A percentile compares a stretch with the other conserved stretches of the same genome.
These are phyloP conservation scores for Kockovaella imperatae DNA, from an alignment of 768 basidiomycete species.

Conservation along the genomic window DNA sequence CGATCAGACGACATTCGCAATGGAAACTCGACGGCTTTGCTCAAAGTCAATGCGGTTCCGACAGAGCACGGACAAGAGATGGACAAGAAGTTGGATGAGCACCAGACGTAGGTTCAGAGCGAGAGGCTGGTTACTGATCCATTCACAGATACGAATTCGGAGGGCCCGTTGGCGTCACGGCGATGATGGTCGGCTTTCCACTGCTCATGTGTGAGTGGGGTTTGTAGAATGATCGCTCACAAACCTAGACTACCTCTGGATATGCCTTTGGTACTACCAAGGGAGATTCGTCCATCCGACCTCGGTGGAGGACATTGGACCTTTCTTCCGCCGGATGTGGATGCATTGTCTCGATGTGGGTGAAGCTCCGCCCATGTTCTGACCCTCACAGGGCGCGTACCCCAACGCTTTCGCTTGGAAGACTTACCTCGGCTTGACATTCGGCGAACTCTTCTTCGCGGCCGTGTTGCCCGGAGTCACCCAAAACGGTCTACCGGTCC, in stretches of 20 bases:
- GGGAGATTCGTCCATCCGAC: constrained; percentile 66
- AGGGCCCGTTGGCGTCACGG: constrained; percentile 79
- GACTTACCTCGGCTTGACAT: constrained; percentile 79
- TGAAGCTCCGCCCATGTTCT: constrained; percentile 6
- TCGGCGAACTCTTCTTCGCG: constrained; percentile 83
- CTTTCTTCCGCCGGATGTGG: constrained; percentile 78
- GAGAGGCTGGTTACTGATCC: background rate
- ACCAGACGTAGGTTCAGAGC: constrained; percentile 51
- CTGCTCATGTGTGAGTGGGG: constrained; percentile 73
- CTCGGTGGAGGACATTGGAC: constrained; percentile 61
- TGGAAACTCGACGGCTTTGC: constrained; percentile 18
- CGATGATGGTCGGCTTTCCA: constrained; percentile 92
- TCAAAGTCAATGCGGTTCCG: constrained; percentile 27
- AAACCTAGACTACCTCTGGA: constrained; percentile 74
- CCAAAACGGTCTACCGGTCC: constrained; percentile 81
- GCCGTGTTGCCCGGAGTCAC: constrained; percentile 82
- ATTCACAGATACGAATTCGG: constrained; percentile 81
- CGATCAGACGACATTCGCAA: constrained; percentile 21
- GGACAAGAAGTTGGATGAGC: constrained; percentile 67
- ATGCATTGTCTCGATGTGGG: constrained; percentile 69
- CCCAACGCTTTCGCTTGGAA: constrained; percentile 83
- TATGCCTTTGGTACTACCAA: constrained; percentile 92
- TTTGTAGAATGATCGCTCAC: background rate
- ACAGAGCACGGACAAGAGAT: constrained; percentile 66
- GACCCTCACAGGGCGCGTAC: constrained; percentile 63